Conservation (phyloP, 805 yeast species). For the Saturnispora galanensis region DNA sequence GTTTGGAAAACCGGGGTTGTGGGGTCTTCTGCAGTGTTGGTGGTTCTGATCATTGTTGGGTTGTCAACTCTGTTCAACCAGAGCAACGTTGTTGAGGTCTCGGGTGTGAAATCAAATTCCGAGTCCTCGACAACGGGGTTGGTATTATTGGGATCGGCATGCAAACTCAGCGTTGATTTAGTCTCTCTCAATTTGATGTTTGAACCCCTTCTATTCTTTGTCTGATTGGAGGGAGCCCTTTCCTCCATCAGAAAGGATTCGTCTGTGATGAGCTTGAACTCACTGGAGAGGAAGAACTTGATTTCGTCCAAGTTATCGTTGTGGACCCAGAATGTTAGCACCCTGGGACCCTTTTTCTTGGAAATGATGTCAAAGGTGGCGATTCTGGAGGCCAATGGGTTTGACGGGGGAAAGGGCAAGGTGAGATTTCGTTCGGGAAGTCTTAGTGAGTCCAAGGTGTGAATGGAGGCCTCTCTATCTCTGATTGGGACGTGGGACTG, state of each 20-base stretch:
- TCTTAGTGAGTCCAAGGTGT: conserved; percentile 19
- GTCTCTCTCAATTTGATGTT: conserved; percentile 14
- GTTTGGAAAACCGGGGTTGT: conserved; percentile 8
- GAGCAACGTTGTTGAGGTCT: conserved; percentile 19
- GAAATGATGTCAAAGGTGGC: conserved; percentile 30
- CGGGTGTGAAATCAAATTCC: conserved; percentile 21
- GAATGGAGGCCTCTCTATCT: conserved; percentile 10
- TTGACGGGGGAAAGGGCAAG: neutral
- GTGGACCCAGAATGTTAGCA: conserved; percentile 45
- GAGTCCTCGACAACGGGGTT: neutral
- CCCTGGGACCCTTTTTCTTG: conserved; percentile 27
- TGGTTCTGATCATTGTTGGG: conserved; percentile 15
- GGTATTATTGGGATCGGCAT: neutral
- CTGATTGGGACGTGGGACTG: neutral
- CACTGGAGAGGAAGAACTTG: conserved; percentile 35
- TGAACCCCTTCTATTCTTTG: neutral
- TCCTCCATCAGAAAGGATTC: conserved; percentile 23
- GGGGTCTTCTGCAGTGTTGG: conserved; percentile 5
- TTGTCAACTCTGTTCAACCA: conserved; percentile 24
- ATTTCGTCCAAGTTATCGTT: conserved; percentile 48
- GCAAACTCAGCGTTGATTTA: conserved; percentile 12
- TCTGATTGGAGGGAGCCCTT: conserved; percentile 1
- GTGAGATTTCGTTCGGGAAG: conserved; percentile 8
- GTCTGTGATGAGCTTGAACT: conserved; percentile 30
- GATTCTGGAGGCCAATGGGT: conserved; percentile 17